A percentile compares a stretch with the other conserved stretches of the same genome.
phyloP scores from a whole-genome alignment of 2,329 filamentous ascomycete genomes.

The Fusarium sp. region DNA sequence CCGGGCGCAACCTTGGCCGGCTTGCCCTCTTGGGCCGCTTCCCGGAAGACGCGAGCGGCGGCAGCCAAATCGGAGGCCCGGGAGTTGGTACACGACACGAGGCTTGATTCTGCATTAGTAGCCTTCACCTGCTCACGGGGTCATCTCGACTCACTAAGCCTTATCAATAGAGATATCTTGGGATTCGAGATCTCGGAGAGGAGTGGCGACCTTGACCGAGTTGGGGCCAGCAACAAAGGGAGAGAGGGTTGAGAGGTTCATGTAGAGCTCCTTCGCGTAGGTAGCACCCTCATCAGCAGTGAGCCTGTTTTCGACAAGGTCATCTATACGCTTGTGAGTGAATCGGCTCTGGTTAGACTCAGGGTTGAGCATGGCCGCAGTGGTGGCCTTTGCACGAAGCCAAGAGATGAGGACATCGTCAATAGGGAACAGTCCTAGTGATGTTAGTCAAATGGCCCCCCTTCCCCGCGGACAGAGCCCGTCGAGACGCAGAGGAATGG shows the following conservation, averaged over 20 bases:
- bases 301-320: conserved; percentile 75
- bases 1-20: conserved; percentile 78
- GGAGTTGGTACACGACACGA: conserved; percentile 92
- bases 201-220: conserved; percentile 88
- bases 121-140: not conserved
- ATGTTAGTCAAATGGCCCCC: not conserved
- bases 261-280: conserved; percentile 86
- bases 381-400: conserved; percentile 82
- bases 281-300: conserved; percentile 79
- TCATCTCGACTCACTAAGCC: conserved; percentile 66
- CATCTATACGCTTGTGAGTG: conserved; percentile 78
- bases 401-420: conserved; percentile 78
- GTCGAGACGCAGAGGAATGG: too few relatives aligned
- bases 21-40: conserved; percentile 75
- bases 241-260: conserved; percentile 85
- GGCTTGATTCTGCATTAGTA: conserved; percentile 26
- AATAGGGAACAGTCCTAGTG: conserved; percentile 75
- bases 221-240: conserved; percentile 91
- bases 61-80: conserved; percentile 83
- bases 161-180: conserved; percentile 84
- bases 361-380: conserved; percentile 69
- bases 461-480: too few relatives aligned
- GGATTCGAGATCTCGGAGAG: conserved; percentile 77
- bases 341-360: conserved; percentile 68
- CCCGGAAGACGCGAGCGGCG: conserved; percentile 84